Evolutionary conservation across 1,284 basidiomycete species (phyloP), one percentile per base, ranked within the genome.

Genomic region (Pseudozyma sp.): DNA sequence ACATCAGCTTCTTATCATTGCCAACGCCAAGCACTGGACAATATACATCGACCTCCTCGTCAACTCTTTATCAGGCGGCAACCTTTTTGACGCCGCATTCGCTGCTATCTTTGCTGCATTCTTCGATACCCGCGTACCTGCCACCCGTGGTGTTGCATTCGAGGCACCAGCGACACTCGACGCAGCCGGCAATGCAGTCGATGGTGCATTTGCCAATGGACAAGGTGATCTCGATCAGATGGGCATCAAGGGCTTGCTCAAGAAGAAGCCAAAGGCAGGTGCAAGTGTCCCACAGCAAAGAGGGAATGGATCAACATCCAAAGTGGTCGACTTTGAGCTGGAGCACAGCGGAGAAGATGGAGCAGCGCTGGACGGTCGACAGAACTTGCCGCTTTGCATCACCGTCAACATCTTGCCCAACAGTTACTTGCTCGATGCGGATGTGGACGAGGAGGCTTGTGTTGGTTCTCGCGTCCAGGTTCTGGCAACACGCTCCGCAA

Each of bases 21-120:
- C 76, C 43, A 70, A 76, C 59, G 70, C 76, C 45, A 75, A 73
- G 64, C 75, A 71, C 68, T 83, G 81, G 81, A 70, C 66, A 45
- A 59, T 83, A 52, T 73, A 79, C 62, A 67, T 83, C 44, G 80
- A 83, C 48, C 57, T 79, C 7, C 57, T 74, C 18, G 68, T 83
- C 64, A 70, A 72, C 56, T 79, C 78, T 8, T 64, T 79, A 11
- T 77, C 78, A 18, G 81, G 80, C 13, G 81, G 81, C 43, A 83
- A 83, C 52, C 61, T 82, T 13, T 74, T 79, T 38, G 81, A 83
- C 43, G 64, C 80, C 8, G 56, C 79, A 11, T 80, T 83, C 51
- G 80, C 81, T 1, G 66, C 79, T 39, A 70, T 80, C 35, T 81
- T 73, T 43, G 59, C 73, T 5, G 81, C 81, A 2, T 69, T 83